These are phyloP conservation scores for Colletotrichum tropicicola DNA, from an alignment of 2,329 filamentous ascomycete species.

Conservation along the genomic window DNA sequence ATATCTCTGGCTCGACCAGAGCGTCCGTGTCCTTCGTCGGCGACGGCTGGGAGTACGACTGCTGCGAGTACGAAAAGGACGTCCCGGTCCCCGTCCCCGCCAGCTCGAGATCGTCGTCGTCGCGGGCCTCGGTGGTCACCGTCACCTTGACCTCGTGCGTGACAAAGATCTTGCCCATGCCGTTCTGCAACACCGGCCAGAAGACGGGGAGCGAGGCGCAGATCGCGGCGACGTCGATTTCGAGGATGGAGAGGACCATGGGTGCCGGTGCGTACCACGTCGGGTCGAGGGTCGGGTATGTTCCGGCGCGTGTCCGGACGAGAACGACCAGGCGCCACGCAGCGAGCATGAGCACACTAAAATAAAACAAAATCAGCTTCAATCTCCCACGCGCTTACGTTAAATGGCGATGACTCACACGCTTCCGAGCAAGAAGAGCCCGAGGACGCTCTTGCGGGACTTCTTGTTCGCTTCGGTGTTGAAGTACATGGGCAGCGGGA, in stretches of 20 bases:
- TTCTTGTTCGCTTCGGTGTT: conserved; percentile 35
- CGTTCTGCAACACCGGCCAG: conserved; percentile 35
- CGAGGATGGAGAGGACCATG: conserved; percentile 42
- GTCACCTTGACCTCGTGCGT: conserved; percentile 43
- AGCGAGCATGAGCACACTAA: conserved; percentile 32
- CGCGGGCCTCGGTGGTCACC: conserved; percentile 24
- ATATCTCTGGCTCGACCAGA: not conserved
- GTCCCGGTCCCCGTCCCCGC: not conserved
- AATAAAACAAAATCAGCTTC: too few species aligned
- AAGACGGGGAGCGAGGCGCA: conserved; percentile 27
- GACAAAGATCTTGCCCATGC: conserved; percentile 43
- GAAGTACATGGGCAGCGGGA: conserved; percentile 42
- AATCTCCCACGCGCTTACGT: too few species aligned
- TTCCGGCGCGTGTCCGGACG: conserved; percentile 39
- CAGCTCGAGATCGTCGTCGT: conserved; percentile 15
- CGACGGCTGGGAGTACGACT: not conserved
- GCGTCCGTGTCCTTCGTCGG: not conserved
- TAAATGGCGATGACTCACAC: conserved; percentile 35
- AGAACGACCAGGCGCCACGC: conserved; percentile 42
- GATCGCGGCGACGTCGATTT: conserved; percentile 38
- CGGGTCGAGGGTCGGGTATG: conserved; percentile 43
- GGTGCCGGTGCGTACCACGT: conserved; percentile 44
- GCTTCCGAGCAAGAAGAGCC: conserved; percentile 41
- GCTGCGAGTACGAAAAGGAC: not conserved
- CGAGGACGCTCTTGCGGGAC: conserved; percentile 40